Percentiles rank a stretch among this genome's conserved stretches.
These are phyloP conservation scores for Fraxinus greggii DNA, from an alignment of 305 asterid species.

Conservation along the genomic window DNA sequence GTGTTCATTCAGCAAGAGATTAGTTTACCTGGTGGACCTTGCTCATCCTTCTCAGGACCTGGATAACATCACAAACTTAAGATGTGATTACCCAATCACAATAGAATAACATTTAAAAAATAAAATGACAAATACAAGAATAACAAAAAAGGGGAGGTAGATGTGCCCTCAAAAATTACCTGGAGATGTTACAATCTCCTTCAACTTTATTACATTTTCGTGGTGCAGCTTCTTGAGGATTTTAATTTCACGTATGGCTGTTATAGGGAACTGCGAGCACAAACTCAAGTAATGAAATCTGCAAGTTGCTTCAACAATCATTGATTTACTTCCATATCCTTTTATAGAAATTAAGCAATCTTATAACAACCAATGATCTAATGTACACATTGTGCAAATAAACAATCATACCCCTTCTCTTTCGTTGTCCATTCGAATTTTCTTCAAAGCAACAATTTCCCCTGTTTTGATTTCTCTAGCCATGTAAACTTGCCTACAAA, in stretches of 20 bases:
- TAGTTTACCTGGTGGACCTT: conserved; percentile 57
- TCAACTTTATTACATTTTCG: conserved; percentile 80
- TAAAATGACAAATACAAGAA: background rate
- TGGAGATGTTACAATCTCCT: conserved; percentile 92
- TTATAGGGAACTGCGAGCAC: conserved; percentile 78
- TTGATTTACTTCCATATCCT: conserved; percentile 3
- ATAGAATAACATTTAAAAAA: background rate
- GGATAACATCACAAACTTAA: conserved; percentile 30
- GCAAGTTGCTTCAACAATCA: background rate
- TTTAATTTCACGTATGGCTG: conserved; percentile 93
- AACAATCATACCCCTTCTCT: conserved; percentile 75
- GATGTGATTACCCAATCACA: conserved; percentile 7
- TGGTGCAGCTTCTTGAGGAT: conserved; percentile 95
- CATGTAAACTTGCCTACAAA: conserved; percentile 80
- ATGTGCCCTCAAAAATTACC: conserved; percentile 37
- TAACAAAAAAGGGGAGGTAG: background rate
- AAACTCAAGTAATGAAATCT: background rate
- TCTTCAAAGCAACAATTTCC: conserved; percentile 92
- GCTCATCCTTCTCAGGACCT: conserved; percentile 93
- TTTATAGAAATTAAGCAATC: conserved; percentile 10
- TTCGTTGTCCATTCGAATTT: conserved; percentile 90
- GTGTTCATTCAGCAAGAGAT: background rate
- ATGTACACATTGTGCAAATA: background rate
- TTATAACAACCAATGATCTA: conserved; percentile 9
- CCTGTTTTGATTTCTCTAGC: conserved; percentile 80